Base-by-base conservation (phyloP, 2,329 filamentous ascomycete genomes). In the Thielaviopsis cerberus region DNA sequence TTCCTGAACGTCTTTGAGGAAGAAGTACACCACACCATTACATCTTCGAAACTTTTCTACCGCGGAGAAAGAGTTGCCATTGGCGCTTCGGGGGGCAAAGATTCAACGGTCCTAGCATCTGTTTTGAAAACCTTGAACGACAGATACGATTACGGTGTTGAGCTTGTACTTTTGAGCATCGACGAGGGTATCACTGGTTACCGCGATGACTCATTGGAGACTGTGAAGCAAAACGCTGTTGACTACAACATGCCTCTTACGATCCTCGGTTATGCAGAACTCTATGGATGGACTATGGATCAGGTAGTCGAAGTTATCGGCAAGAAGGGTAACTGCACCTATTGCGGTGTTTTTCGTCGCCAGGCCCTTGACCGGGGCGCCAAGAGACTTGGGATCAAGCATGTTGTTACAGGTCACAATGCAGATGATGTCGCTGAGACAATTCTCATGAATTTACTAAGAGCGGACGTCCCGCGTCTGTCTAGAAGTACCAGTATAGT, bases 201-300 rank as follows among this genome's bases (percentile, higher is more conserved):
- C 67, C 80, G 94, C 61, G 94, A 98, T 67, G 92, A 98, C 70
- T 94, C 87, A 54, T 74, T 98, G 20, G 90, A 97, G 71, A 97
- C 92, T 0, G 92, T 98, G 52, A 96, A 96, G 76, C 78, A 91
- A 61, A 97, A 98, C 69, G 87, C 90, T 0, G 69, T 79, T 13
- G 89, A 97, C 69, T 96, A 97, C 71, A 82, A 85, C 1, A 94
- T 98, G 85, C 82, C 86, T 0, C 73, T 98, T 54, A 87, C 88
- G 64, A 94, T 98, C 58, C 81, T 98, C 54, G 89, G 91, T 54
- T 98, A 98, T 66, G 85, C 84, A 57, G 86, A 96, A 66, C 75
- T 98, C 10, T 98, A 98, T 68, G 92, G 91, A 8, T 98, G 92
- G 92, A 96, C 90, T 0, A 98, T 98, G 92, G 92, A 98, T 67